Evolutionary conservation across 169 alveolate species (phyloP), one percentile per base, ranked within the genome.

Genomic region (Eimeria brunetti): DNA sequence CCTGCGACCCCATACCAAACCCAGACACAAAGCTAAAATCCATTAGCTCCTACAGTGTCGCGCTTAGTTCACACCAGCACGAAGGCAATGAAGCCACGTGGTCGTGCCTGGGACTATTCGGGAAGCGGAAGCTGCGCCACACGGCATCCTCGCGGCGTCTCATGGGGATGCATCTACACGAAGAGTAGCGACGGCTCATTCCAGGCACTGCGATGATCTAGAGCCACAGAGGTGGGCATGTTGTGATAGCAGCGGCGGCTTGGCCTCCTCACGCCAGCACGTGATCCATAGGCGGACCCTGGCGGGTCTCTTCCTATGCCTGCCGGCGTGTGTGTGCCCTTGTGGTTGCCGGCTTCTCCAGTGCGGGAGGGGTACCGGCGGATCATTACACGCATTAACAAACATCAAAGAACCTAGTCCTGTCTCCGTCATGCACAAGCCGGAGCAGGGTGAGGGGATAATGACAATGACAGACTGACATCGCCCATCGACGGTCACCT

Each of bases 291-390:
- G 80, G 51, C 58, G 76, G 76, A 53, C 69, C 76, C 90, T 44
- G 56, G 36, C 36, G 93, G 67, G 62, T 60, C 93, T 62, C 64
- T 53, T 33, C 33, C 78, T 86, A 69, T 64, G 83, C 93, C 53
- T 53, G 83, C 62, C 78, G 36, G 58, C 41, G 64, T 51, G 69
- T 51, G 30, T n/a, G 51, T 41, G 18, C 41, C 67, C 46, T 41
- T 86, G 93, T 86, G 93, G 81, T 30, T 86, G 93, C 93, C 81
- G 78, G 46, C 64, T 38, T 64, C 83, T 64, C 93, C 93, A 86
- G 83, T 86, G 71, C 93, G 93, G 78, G 93, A 60, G 71, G 27
- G 24, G 81, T 86, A 62, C 81, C 60, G 78, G 64, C 93, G n/a
- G 67, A 69, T 38, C 93, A 7, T n/a, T 44, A 53, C 9, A 24